These are phyloP conservation scores for Parsonsia alboflavescens DNA, from an alignment of 257 asterid species.

Conservation along the genomic window DNA sequence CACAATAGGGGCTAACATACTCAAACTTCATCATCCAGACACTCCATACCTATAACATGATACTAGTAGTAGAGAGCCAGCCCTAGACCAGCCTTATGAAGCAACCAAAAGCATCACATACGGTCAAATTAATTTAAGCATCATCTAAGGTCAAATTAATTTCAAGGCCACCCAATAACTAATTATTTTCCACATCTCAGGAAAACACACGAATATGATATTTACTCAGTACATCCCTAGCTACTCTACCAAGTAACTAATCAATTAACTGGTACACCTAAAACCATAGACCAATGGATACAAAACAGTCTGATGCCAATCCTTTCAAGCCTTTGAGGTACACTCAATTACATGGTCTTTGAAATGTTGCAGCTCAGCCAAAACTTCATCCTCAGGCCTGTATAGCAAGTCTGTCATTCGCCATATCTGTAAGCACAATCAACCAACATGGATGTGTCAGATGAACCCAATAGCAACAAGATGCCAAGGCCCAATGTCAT, in stretches of 20 bases:
- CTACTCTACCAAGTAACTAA: not conserved
- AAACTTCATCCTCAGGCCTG: constrained; percentile 79
- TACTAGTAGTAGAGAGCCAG: too few species aligned
- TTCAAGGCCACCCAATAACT: too few species aligned
- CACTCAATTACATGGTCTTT: constrained; percentile 85
- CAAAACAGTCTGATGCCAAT: not conserved
- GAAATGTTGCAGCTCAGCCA: constrained; percentile 76
- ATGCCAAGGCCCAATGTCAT: not conserved
- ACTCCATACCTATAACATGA: too few species aligned
- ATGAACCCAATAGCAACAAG: not conserved
- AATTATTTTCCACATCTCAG: too few species aligned
- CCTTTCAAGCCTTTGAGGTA: constrained; percentile 40
- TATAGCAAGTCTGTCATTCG: constrained; percentile 86
- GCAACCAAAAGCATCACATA: too few species aligned
- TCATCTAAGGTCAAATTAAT: too few species aligned
- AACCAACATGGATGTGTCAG: not conserved
- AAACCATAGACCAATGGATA: not conserved
- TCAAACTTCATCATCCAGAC: too few species aligned
- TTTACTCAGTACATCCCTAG: not conserved
- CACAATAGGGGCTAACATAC: too few species aligned
- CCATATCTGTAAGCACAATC: constrained; percentile 62
- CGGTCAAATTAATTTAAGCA: too few species aligned
- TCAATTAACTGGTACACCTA: not conserved
- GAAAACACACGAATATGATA: not conserved
- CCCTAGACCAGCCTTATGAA: too few species aligned